A percentile compares a stretch with the other conserved stretches of the same genome.
Evolutionary conservation across 2,329 filamentous ascomycete species (phyloP).

Genomic region (Tolypocladium cylindrosporum): DNA sequence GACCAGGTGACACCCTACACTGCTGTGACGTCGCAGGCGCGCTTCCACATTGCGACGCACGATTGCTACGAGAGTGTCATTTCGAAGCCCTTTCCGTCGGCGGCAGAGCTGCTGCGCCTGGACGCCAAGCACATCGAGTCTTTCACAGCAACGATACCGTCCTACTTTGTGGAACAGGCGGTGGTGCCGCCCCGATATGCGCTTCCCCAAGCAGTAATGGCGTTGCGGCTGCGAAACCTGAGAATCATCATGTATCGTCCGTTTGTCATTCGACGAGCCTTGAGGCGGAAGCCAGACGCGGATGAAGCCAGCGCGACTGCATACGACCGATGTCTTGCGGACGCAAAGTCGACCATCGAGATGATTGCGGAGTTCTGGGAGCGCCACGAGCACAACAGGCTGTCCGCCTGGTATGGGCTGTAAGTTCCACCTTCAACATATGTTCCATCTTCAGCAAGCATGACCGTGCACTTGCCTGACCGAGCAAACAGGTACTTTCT

Average conservation of each 20-base stretch:
- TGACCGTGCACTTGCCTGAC: background rate
- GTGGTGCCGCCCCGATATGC: slow-evolving; percentile 23
- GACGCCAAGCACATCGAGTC: slow-evolving; percentile 26
- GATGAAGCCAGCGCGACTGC: slow-evolving; percentile 11
- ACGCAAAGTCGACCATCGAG: slow-evolving; percentile 28
- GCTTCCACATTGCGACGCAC: slow-evolving; percentile 32
- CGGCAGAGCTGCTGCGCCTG: slow-evolving; percentile 27
- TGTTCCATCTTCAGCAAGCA: background rate
- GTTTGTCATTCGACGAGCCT: slow-evolving; percentile 29
- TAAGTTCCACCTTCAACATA: slow-evolving; percentile 7
- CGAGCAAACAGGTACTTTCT: slow-evolving; percentile 28
- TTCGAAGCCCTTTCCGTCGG: slow-evolving; percentile 29
- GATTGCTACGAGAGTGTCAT: slow-evolving; percentile 35
- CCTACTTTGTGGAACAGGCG: slow-evolving; percentile 23
- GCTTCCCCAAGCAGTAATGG: slow-evolving; percentile 29
- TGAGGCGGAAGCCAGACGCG: slow-evolving; percentile 9
- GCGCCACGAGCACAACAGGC: slow-evolving; percentile 22
- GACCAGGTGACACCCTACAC: slow-evolving; percentile 32
- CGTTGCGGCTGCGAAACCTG: slow-evolving; percentile 33
- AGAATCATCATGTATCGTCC: slow-evolving; percentile 37
- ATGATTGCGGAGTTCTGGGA: slow-evolving; percentile 28
- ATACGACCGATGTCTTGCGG: slow-evolving; percentile 23
- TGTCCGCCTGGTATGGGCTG: slow-evolving; percentile 33
- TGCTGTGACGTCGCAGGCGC: slow-evolving; percentile 30
- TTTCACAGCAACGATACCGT: slow-evolving; percentile 25